Evolutionary conservation across 2,329 filamentous ascomycete species (phyloP).

Genomic region (Pseudogymnoascus sp.): DNA sequence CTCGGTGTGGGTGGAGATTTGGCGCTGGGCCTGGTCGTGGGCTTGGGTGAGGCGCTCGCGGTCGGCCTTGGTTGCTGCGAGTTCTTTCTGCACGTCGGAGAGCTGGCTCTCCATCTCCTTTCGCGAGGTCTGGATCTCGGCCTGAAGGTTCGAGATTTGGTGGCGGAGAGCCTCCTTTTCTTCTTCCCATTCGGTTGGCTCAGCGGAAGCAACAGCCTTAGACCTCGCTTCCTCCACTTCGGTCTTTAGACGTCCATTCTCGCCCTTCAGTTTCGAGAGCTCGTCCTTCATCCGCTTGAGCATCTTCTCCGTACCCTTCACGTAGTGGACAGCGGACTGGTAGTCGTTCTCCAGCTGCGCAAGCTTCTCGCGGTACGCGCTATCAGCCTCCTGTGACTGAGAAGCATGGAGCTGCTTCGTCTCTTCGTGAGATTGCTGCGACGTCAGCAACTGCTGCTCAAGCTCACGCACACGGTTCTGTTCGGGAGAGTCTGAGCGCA

Average conservation of each 20-base stretch:
- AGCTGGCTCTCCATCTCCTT: constrained; percentile 66
- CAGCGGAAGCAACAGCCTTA: constrained; percentile 35
- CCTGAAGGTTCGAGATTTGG: constrained; percentile 63
- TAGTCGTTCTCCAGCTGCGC: constrained; percentile 94
- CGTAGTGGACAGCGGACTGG: constrained; percentile 94
- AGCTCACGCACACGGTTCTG: constrained; percentile 72
- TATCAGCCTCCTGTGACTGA: constrained; percentile 80
- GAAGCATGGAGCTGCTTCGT: constrained; percentile 69
- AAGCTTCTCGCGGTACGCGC: constrained; percentile 84
- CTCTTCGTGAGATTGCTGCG: constrained; percentile 76
- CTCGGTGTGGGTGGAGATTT: constrained; percentile 49
- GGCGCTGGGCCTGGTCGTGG: constrained; percentile 46
- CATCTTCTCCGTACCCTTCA: constrained; percentile 99
- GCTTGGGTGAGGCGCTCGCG: constrained; percentile 58
- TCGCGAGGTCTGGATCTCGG: constrained; percentile 59
- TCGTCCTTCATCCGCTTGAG: constrained; percentile 97
- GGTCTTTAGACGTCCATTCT: constrained; percentile 74
- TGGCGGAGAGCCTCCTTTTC: constrained; percentile 62
- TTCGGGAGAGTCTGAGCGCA: constrained; percentile 71
- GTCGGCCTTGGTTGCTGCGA: constrained; percentile 58
- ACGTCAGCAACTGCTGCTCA: constrained; percentile 76
- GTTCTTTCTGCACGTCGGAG: constrained; percentile 58
- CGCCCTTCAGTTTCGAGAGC: constrained; percentile 81
- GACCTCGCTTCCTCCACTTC: constrained; percentile 63
- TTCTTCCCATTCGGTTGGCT: constrained; percentile 60